Evolutionary conservation across 2,329 filamentous ascomycete genomes (phyloP), one percentile per base, ranked within the genome.

Genomic region (Amauroascus verrucosus): DNA sequence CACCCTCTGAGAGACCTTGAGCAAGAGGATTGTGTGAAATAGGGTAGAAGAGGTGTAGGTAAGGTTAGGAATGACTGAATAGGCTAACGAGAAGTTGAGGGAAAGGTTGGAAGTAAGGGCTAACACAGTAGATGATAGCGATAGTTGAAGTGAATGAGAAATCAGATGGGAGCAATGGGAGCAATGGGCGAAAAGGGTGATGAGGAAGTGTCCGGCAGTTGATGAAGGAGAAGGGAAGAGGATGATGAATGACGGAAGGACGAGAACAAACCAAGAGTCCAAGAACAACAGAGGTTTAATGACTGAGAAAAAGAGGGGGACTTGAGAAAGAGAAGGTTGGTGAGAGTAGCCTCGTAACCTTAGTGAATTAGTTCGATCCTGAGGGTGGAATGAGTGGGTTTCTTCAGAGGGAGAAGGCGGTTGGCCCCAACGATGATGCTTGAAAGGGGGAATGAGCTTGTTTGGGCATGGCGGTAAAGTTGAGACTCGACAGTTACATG

Each of bases 381-480:
- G 33, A 13, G 11, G 33, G 33, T 35, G 26, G 26, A 30, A 4
- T 30, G 4, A 9, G 4, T 30, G 26, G 5, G 26, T 30, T 30
- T 30, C 5, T 9, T 30, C 9, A 9, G 26, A 30, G 26, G 26
- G 9, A 13, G 40, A 24, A n/a, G 22, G 20, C 33, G 33, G 18
- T 30, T 45, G 43, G 43, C 43, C 24, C 43, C 43, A 45, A 30
- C 24, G 43, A 30, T 30, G 26, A 30, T 30, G 43, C 43, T 30
- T 28, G 26, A 47, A 47, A 47, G 28, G 44, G 28, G 28, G 9
- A 30, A 30, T 30, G 41, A 14, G 44, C 44, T 33, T 6, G 26
- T 47, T 47, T 16, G 43, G 14, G 43, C 24, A 45, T 45, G 24
- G 43, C 7, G 44, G 44, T 45, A 45, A n/a, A 30, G n/a, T n/a